These are phyloP conservation scores for Fragosphaeria purpurea DNA, from an alignment of 2,329 filamentous ascomycete genomes.

Conservation along the genomic window DNA sequence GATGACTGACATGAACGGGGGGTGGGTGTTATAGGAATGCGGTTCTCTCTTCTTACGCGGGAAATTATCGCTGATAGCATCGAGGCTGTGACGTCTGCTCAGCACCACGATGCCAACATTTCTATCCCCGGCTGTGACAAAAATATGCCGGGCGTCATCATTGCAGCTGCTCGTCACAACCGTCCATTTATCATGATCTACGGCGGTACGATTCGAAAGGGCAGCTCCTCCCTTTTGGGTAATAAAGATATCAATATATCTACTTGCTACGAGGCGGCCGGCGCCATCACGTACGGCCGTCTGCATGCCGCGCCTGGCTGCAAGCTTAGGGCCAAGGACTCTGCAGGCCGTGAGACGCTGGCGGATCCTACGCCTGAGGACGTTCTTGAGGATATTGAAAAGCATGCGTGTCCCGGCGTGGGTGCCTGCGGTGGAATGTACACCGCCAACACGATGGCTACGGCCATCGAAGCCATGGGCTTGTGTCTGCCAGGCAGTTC, in stretches of 20 bases:
- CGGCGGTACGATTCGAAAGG: slow-evolving; percentile 80
- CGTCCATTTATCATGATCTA: slow-evolving; percentile 93
- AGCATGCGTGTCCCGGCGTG: slow-evolving; percentile 64
- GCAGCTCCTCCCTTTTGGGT: slow-evolving; percentile 67
- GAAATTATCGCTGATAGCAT: slow-evolving; percentile 93
- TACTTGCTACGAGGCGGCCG: slow-evolving; percentile 79
- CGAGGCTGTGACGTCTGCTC: slow-evolving; percentile 84
- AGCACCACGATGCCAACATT: slow-evolving; percentile 88
- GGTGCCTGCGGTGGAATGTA: slow-evolving; percentile 78
- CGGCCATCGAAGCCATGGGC: slow-evolving; percentile 82
- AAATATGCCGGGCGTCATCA: slow-evolving; percentile 91
- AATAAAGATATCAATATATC: slow-evolving; percentile 77
- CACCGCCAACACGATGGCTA: slow-evolving; percentile 90
- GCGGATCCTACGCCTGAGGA: slow-evolving; percentile 58
- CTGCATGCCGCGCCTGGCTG: slow-evolving; percentile 51
- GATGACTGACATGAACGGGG: neutral
- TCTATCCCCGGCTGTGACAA: slow-evolving; percentile 92
- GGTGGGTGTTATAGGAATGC: slow-evolving; percentile 55
- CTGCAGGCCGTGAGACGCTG: slow-evolving; percentile 31
- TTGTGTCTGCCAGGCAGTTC: slow-evolving; percentile 74
- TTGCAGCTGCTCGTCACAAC: slow-evolving; percentile 86
- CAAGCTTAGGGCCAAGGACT: neutral
- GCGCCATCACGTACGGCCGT: slow-evolving; percentile 68
- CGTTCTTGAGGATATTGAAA: slow-evolving; percentile 74
- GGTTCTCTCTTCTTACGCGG: slow-evolving; percentile 80